Evolutionary conservation across 2,329 filamentous ascomycete species (phyloP).

Genomic region (Diaporthe aspalathi): DNA sequence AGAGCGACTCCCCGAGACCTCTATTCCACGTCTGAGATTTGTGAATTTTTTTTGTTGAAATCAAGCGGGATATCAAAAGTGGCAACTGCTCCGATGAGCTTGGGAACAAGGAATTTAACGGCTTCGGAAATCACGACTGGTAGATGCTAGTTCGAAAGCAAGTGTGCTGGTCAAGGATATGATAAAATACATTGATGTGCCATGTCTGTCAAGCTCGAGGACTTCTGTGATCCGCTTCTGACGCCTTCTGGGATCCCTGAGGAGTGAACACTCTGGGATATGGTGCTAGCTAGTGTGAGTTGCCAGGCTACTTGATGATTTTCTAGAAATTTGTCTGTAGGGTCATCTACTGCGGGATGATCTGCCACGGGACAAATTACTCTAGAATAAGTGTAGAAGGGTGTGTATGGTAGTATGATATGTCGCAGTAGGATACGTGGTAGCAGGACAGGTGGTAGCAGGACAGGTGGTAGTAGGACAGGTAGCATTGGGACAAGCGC

Average conservation of each 20-base stretch:
- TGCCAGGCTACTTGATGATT: too few species aligned
- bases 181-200: not conserved
- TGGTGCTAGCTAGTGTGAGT: not conserved
- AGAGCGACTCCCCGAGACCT: not conserved
- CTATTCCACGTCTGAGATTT: slow-evolving; percentile 6
- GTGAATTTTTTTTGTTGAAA: slow-evolving; percentile 1
- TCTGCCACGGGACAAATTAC: too few species aligned
- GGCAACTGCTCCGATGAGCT: not conserved
- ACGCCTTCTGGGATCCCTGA: not conserved
- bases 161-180: not conserved
- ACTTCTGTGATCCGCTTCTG: too few species aligned
- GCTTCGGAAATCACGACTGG: not conserved
- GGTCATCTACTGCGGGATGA: too few species aligned
- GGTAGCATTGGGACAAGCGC: too few species aligned
- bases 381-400: too few species aligned
- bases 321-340: too few species aligned
- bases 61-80: slow-evolving; percentile 34
- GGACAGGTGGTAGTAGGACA: too few species aligned
- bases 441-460: too few species aligned
- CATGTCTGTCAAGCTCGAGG: not conserved
- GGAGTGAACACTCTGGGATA: too few species aligned
- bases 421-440: too few species aligned
- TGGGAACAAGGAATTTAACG: not conserved
- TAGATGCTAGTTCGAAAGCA: slow-evolving; percentile 16
- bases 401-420: too few species aligned